Evolutionary conservation across 768 basidiomycete species (phyloP), one percentile per base, ranked within the genome.

Genomic region (Lentinula raphanica): DNA sequence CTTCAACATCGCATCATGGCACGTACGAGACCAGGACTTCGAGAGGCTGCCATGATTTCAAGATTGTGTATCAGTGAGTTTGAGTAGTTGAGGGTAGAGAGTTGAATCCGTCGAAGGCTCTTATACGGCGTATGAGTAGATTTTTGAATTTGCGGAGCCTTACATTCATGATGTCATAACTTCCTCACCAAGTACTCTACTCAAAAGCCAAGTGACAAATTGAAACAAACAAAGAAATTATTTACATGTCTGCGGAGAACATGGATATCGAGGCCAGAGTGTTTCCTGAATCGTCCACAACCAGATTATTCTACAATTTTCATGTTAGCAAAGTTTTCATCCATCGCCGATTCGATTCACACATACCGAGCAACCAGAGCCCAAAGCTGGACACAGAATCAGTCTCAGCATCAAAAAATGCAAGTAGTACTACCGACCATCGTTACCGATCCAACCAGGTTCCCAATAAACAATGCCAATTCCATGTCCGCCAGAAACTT

Each of bases 401-500:
- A 35, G 32, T 35, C 32, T 35, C 6, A 35, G 32, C 32, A 5
- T 39, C 42, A 11, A 23, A 15, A 27, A 15, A 27, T 8, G 2
- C 12, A 6, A 36, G 29, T 4, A 7, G 31, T 25, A 7, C 8
- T 69, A 71, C 27, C 71, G 58, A 53, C 67, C 72, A 13, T 81
- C 83, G 59, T 76, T 83, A 3, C 82, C 83, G 49, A 85, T 73
- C 84, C 85, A 87, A 46, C 74, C 83, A 21, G 84, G 84, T 62
- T 87, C 84, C 85, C 84, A 87, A 64, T 86, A 85, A n/a, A 80
- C 75, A 62, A 80, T 73, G 3, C 78, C 77, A 40, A 75, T 64
- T 9, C 76, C 77, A 67, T 76, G 79, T 7, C 80, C 76, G 9
- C 79, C 78, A n/a, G 79, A 72, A 3, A 85, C 61, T 3, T 67